Evolutionary conservation across 73 alveolate species (phyloP).

Genomic region (Paramecium primaurelia): DNA sequence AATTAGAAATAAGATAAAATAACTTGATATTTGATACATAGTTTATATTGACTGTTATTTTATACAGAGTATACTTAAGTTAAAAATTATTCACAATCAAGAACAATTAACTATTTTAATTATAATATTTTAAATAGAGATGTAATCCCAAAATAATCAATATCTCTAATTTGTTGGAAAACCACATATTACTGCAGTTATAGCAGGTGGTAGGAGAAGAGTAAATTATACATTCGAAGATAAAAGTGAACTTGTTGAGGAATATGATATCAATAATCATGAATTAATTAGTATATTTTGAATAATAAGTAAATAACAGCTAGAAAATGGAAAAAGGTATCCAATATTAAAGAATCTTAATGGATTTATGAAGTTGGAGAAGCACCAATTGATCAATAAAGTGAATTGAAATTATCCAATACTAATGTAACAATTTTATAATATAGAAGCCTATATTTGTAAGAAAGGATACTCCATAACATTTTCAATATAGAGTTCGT

Average conservation of each 20-base stretch:
- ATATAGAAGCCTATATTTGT: slow-evolving; percentile 87
- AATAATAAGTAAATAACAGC: slow-evolving; percentile 16
- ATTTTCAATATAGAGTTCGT: slow-evolving; percentile 96
- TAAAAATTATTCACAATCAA: not conserved
- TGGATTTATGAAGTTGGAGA: slow-evolving; percentile 99
- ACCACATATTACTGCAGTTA: slow-evolving; percentile 39
- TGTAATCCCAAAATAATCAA: not conserved
- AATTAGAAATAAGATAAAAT: slow-evolving; percentile 47
- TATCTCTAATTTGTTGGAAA: slow-evolving; percentile 13
- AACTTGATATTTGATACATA: slow-evolving; percentile 53
- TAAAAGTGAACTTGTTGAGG: slow-evolving; percentile 95
- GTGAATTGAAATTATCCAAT: not conserved
- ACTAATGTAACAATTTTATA: not conserved
- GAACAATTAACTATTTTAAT: not conserved
- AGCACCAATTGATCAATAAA: slow-evolving; percentile 54
- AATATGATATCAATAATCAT: slow-evolving; percentile 91
- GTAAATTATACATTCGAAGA: slow-evolving; percentile 79
- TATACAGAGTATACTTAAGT: not conserved
- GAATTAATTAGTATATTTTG: slow-evolving; percentile 78
- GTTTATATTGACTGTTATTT: not conserved
- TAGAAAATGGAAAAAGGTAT: slow-evolving; percentile 69
- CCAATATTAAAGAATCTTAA: slow-evolving; percentile 88
- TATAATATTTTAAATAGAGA: not conserved
- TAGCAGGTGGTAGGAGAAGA: slow-evolving; percentile 82
- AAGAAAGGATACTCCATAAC: slow-evolving; percentile 91